Conservation (phyloP, 805 yeast genomes). For the Candida sakaeoensis region DNA sequence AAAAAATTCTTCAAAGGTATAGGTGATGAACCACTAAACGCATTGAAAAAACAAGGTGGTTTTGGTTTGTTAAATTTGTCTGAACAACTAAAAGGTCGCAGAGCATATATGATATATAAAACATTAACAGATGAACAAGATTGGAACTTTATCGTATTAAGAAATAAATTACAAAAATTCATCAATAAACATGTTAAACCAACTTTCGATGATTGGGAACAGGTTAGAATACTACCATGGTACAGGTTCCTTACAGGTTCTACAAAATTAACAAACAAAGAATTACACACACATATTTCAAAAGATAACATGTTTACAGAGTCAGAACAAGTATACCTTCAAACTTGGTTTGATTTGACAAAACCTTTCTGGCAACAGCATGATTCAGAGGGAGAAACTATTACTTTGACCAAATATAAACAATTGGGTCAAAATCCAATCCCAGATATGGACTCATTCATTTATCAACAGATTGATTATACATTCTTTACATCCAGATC, state of each 20-base stretch:
- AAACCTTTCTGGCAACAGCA: too few relatives aligned
- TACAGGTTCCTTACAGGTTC: neutral
- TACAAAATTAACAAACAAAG: too few relatives aligned
- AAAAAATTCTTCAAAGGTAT: neutral
- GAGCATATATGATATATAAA: neutral
- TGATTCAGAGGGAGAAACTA: too few relatives aligned
- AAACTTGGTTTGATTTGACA: too few relatives aligned
- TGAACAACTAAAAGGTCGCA: neutral
- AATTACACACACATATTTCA: too few relatives aligned
- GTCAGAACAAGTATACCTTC: too few relatives aligned
- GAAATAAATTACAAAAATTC: neutral
- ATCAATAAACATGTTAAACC: neutral
- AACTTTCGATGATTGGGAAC: neutral
- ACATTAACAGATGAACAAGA: neutral
- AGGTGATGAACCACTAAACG: neutral
- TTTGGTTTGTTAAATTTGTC: conserved; percentile 1
- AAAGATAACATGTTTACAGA: too few relatives aligned
- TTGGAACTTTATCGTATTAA: too few relatives aligned
- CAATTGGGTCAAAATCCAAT: neutral
- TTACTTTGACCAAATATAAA: neutral
- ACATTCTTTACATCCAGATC: neutral
- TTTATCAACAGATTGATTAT: neutral
- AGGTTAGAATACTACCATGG: neutral
- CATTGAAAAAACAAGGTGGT: conserved; percentile 4
- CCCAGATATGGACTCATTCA: neutral